Evolutionary conservation across 139 green algal species (phyloP).

Genomic region (Chlorella sp.): DNA sequence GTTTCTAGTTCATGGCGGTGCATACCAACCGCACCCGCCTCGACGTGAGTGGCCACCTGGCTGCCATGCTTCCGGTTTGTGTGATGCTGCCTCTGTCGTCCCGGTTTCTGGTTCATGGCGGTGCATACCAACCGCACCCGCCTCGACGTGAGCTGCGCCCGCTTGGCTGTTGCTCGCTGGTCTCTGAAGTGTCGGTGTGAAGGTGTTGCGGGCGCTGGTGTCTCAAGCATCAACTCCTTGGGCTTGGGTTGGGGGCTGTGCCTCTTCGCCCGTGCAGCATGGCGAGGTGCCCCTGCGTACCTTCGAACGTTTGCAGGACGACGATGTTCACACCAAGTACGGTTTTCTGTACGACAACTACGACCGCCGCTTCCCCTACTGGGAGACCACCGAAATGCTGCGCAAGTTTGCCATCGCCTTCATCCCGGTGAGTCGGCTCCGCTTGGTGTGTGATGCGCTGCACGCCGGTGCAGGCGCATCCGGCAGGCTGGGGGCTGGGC

Average conservation of each 20-base stretch:
- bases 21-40: no score
- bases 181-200: background rate
- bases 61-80: no score
- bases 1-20: background rate
- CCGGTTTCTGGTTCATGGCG: no score
- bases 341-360: slow-evolving; percentile 59
- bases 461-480: no score
- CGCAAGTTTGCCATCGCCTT: slow-evolving; percentile 51
- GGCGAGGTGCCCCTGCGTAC: background rate
- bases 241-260: no score
- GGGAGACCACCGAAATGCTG: slow-evolving; percentile 54
- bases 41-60: background rate
- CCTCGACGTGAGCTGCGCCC: background rate
- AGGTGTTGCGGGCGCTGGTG: background rate
- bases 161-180: background rate
- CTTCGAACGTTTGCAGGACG: slow-evolving; percentile 15
- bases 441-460: no score
- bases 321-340: slow-evolving; percentile 24
- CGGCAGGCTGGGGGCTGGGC: no score
- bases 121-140: background rate
- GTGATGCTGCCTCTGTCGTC: no score
- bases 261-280: background rate
- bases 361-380: slow-evolving; percentile 31
- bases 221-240: background rate
- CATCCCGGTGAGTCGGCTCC: slow-evolving; percentile 44